A percentile compares a stretch with the other conserved stretches of the same genome.
These are phyloP conservation scores for Chlorella sp. DNA, from an alignment of 139 green algal genomes.

Conservation along the genomic window DNA sequence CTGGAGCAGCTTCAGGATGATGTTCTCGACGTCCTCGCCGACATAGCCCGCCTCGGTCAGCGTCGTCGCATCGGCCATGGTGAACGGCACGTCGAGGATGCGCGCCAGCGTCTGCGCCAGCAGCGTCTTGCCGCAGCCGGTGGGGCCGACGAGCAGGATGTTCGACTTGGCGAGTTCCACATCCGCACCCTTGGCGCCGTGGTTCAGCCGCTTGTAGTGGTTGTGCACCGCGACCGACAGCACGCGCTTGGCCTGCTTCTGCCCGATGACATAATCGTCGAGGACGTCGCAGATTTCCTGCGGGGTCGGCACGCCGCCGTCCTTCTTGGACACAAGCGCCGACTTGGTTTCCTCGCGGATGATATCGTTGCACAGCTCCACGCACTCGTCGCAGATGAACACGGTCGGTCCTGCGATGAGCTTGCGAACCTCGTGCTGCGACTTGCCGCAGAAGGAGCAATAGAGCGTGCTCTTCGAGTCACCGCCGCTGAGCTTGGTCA, in stretches of 20 bases:
- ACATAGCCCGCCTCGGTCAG: constrained; percentile 99
- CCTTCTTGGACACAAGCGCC: no score
- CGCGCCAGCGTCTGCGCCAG: constrained; percentile 87
- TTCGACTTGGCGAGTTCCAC: constrained; percentile 98
- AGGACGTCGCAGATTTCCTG: no score
- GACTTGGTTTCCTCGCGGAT: no score
- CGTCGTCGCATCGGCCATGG: constrained; percentile 95
- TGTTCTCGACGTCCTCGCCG: constrained; percentile 96
- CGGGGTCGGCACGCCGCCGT: no score
- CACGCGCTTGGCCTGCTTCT: constrained; percentile 74
- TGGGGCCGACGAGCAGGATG: constrained; percentile 85
- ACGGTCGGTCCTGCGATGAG: no score
- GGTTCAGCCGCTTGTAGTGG: constrained; percentile 86
- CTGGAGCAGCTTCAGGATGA: constrained; percentile 95
- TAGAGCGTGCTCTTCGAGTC: no score
- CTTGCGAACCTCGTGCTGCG: no score
- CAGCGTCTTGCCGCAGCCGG: constrained; percentile 93
- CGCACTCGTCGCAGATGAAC: no score
- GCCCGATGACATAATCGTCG: no score
- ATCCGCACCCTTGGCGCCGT: constrained; percentile 49
- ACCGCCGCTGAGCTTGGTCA: no score
- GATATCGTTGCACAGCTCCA: no score
- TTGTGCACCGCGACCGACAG: constrained; percentile 91
- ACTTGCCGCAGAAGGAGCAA: no score
- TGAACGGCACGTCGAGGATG: constrained; percentile 95